Base-by-base conservation (phyloP, 2,329 filamentous ascomycete genomes). In the Cryphonectria carpinicola region DNA sequence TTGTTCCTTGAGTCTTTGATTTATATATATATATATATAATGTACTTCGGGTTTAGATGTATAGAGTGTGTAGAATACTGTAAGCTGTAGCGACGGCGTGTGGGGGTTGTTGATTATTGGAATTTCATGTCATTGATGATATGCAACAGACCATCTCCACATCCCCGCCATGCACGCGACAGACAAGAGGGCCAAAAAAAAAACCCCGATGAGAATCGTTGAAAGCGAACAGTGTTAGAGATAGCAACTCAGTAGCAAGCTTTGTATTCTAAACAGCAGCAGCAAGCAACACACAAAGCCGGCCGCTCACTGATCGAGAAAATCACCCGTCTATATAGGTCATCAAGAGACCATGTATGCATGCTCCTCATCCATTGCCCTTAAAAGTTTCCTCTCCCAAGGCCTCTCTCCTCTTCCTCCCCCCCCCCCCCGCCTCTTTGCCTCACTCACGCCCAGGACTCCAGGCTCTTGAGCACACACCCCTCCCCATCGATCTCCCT, bases 401-500 rank as follows among this genome's bases (percentile, higher is more conserved):
- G 37, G 5, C 6, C 19, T 52, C 19, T 8, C 22, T 5, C 22
- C 22, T 19, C 22, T 32, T 32, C 28, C 28, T 32, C 28, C 28
- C 3, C 28, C 28, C 28, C 28, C 28, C 4, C 32, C 32, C 32
- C 32, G 4, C 32, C 32, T 32, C 32, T 32, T 32, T 32, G 32
- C 32, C 32, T 32, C 32, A 32, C 32, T 32, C 22, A 72, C 41
- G 66, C 62, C 71, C 71, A 72, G n/a, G 71, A 65, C 63, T 69
- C 71, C 19, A 72, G 63, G 1, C 69, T 63, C 69, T 69, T 72
- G 14, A 72, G 69, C 35, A 90, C 81, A 77, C 92, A 93, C 3
- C 87, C 89, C 76, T 90, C 84, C 25, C 74, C 81, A 14, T 79
- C 77, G 75, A 90, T 87, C 73, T 85, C 77, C 75, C 90, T 87